Conservation (phyloP, 176 grass and related monocot species). For the Dactylis glomerata region DNA sequence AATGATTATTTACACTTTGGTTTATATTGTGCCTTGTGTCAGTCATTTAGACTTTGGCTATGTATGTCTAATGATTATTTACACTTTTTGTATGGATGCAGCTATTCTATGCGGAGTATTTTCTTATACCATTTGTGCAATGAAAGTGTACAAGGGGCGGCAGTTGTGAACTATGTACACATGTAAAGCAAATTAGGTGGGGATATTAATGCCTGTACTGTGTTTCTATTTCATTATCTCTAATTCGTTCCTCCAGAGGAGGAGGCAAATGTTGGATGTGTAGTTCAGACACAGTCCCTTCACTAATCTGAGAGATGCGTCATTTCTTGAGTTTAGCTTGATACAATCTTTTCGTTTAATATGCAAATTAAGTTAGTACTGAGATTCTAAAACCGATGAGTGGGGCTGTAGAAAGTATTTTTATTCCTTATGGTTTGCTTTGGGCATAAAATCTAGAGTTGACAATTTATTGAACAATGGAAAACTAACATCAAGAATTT, state of each 20-base stretch:
- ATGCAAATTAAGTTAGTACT: background rate
- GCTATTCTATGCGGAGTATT: conserved; percentile 81
- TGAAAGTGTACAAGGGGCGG: conserved; percentile 8
- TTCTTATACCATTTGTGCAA: conserved; percentile 76
- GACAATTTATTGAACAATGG: background rate
- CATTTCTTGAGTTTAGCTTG: background rate
- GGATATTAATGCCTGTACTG: background rate
- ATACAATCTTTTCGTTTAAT: background rate
- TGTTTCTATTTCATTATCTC: background rate
- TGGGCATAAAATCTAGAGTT: background rate
- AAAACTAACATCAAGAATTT: background rate
- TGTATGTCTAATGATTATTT: background rate
- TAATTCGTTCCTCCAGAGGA: background rate
- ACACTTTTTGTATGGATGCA: conserved; percentile 25
- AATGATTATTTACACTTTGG: too few species aligned
- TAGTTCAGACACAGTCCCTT: background rate
- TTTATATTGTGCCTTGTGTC: background rate
- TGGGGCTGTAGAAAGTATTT: background rate
- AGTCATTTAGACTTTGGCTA: background rate
- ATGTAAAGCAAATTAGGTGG: background rate
- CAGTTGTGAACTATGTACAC: background rate
- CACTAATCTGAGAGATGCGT: background rate
- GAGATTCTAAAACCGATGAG: background rate
- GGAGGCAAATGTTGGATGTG: background rate
- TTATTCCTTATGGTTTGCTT: background rate